Evolutionary conservation across 495 filamentous ascomycete genomes (phyloP), one percentile per base, ranked within the genome.

Genomic region (Geoglossum glabrum): DNA sequence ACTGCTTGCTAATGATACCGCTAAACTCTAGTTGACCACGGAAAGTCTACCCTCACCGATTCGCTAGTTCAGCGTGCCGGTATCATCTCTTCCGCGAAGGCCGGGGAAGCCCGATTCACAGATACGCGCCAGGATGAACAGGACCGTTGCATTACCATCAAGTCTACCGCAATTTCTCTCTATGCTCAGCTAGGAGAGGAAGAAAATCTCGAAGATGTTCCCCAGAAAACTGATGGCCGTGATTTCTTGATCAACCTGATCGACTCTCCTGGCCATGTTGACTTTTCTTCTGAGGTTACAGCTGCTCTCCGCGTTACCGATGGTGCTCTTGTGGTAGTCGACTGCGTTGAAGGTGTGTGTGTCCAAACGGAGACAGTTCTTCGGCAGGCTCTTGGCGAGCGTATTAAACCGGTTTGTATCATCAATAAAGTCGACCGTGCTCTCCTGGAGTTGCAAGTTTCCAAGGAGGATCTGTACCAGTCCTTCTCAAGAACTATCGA

Each of bases 401-500:
- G 92, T 78, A 99, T 99, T 77, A 99, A 96, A 83, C 92, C 92
- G 64, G 93, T 99, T 68, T 79, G 90, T 68, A 85, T 94, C 73
- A 94, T 99, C 79, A 99, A 99, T 86, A 99, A 99, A 82, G 92
- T 99, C 70, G 92, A 99, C 72, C 92, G 92, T 78, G 87, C 92
- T 69, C 84, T 99, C 68, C 86, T 97, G 68, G 92, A 99, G 76
- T 82, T 99, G 60, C 92, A 99, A 75, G 80, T 95, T 67, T 81
- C 81, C 71, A 95, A 97, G 83, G 92, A 99, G 76, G 93, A 99
- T 69, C 78, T 99, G 60, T 99, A 95, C 83, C 93, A 97, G 78
- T 94, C 92, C 65, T 99, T 99, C 82, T 86, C 87, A 47, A 85
- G 92, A 83, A 96, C 92, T 68, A 86, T 99, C 63, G 92, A 99